A percentile compares a stretch with the other conserved stretches of the same genome.
phyloP scores from a whole-genome alignment of 768 basidiomycete species.

The Filobasidium floriforme region DNA sequence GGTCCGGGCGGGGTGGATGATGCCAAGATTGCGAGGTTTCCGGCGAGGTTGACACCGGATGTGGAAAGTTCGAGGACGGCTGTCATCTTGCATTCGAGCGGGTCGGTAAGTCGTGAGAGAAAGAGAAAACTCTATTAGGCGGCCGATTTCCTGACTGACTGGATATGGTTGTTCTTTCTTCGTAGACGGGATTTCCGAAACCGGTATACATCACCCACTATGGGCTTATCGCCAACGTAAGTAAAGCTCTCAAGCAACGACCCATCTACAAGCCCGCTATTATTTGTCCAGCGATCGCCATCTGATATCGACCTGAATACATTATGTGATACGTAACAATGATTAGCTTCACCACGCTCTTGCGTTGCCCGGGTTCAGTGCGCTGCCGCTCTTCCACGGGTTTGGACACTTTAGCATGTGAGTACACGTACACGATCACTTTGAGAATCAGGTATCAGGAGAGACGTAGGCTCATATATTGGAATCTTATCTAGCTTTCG shows the following conservation, averaged over 20 bases:
- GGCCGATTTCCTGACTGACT: too few species aligned
- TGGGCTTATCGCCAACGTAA: conserved; percentile 26
- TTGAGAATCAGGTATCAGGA: too few species aligned
- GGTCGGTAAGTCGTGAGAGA: conserved; percentile 22
- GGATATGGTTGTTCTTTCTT: neutral
- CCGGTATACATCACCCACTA: conserved; percentile 40
- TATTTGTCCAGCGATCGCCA: too few species aligned
- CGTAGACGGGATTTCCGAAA: conserved; percentile 39
- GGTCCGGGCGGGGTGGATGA: conserved; percentile 45
- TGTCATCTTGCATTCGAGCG: conserved; percentile 40
- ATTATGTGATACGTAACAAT: too few species aligned
- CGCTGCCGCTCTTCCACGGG: conserved; percentile 40
- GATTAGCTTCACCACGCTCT: conserved; percentile 22
- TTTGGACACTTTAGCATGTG: conserved; percentile 41
- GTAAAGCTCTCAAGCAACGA: neutral
- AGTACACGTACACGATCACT: conserved; percentile 13
- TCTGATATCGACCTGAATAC: too few species aligned
- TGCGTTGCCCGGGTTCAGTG: conserved; percentile 35
- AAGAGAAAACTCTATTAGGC: too few species aligned
- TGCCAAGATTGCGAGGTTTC: conserved; percentile 29
- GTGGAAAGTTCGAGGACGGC: conserved; percentile 31
- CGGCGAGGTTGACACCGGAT: conserved; percentile 31
- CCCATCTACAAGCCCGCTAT: too few species aligned
- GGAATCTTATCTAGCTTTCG: conserved; percentile 30
- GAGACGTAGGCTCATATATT: neutral